A percentile compares a stretch with the other conserved stretches of the same genome.
Conservation (phyloP, 164 flowering plant species). For the Vitis amurensis region DNA sequence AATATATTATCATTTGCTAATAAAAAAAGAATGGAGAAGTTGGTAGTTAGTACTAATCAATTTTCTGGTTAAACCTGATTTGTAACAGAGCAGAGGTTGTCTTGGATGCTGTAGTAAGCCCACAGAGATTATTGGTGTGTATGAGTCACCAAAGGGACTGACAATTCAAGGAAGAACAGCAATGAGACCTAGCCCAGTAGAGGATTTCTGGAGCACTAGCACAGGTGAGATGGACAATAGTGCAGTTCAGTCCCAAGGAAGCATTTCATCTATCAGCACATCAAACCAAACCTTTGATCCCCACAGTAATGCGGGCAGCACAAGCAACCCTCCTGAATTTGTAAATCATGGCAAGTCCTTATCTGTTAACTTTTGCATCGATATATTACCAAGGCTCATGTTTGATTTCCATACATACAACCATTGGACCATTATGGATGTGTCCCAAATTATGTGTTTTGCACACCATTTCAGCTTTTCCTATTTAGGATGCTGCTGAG, state of each 20-base stretch:
- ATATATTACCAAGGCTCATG: not conserved
- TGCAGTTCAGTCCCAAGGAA: constrained; percentile 37
- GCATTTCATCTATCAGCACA: constrained; percentile 34
- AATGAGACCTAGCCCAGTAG: constrained; percentile 27
- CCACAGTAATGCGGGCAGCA: constrained; percentile 16
- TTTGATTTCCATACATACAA: not conserved
- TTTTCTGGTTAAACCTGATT: constrained; percentile 25
- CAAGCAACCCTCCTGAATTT: constrained; percentile 37
- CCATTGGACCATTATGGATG: not conserved
- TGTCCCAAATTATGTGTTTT: not conserved
- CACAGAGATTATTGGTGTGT: constrained; percentile 26
- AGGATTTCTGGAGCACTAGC: constrained; percentile 54
- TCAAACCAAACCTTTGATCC: constrained; percentile 32
- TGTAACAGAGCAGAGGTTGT: constrained; percentile 63
- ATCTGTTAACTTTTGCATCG: not conserved
- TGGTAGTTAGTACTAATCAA: constrained; percentile 16
- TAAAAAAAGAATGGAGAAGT: not conserved
- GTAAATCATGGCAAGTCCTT: constrained; percentile 48
- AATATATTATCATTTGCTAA: too few species aligned
- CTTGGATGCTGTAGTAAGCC: constrained; percentile 43
- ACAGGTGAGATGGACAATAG: constrained; percentile 43
- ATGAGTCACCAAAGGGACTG: constrained; percentile 47
- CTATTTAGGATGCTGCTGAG: not conserved
- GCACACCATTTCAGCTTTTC: not conserved
- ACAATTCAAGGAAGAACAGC: constrained; percentile 31